Evolutionary conservation across 371 early-diverging fungal genomes (phyloP), one percentile per base, ranked within the genome.

Genomic region (Apophysomyces ossiformis): DNA sequence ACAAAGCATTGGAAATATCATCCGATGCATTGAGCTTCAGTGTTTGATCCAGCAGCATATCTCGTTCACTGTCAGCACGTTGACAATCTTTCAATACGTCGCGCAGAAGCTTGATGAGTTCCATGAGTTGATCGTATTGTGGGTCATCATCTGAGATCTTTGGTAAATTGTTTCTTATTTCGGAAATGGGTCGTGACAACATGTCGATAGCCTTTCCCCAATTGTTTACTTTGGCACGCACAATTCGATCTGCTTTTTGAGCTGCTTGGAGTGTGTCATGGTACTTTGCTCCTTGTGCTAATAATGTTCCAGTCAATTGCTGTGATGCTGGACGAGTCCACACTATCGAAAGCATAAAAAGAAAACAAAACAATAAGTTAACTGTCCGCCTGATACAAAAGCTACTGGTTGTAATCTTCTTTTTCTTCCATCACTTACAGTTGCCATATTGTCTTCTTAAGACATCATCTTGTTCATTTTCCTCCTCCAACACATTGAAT

Each of bases 391-490:
- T 26, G 32, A 26, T 26, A 26, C 32, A 26, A 26, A 26, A 26
- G 32, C 32, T 26, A 26, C 32, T 26, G 2, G 2, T 26, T 26
- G 32, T 13, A 6, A 9, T 9, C 13, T 5, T 3, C 3, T 12
- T 50, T 36, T 16, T 57, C 26, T 57, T 41, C 8, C 26, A 7
- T 26, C 11, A 62, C 76, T 63, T 74, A 79, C 79, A 45, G 46
- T 66, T 76, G 61, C 76, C 81, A 65, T 70, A 87, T 43, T 82
- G 81, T n/a, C 74, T 72, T 21, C 89, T 77, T 37, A 90, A 68
- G 4, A 76, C 75, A n/a, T 83, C 85, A 73, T 94, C 93, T 26
- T 91, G 89, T 9, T 81, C 84, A 9, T 85, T 86, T 69, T 95
- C 95, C 44, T 89, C 84, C 61, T 90, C 89, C 5, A 95, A 84